Evolutionary conservation across 352 stramenopile species (phyloP).

Genomic region (Globisporangium abappressorium): DNA sequence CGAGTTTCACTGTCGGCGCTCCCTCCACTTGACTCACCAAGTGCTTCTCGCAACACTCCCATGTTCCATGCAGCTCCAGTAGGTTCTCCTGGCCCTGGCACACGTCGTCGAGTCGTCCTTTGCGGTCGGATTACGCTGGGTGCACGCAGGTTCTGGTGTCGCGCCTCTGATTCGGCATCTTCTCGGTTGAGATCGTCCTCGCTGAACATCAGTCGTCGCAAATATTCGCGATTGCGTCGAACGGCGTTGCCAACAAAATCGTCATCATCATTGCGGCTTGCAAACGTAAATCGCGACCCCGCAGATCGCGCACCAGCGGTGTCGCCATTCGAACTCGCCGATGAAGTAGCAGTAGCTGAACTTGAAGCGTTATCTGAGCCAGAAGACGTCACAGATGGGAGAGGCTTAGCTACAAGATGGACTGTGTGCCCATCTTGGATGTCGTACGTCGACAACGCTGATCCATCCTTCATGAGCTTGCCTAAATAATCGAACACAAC

Average conservation of each 20-base stretch:
- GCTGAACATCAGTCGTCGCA: slow-evolving; percentile 14
- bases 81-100: slow-evolving; percentile 20
- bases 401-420: slow-evolving; percentile 83
- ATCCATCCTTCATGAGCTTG: slow-evolving; percentile 84
- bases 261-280: slow-evolving; percentile 10
- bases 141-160: slow-evolving; percentile 18
- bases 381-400: neutral
- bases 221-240: slow-evolving; percentile 14
- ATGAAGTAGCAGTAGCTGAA: neutral
- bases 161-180: neutral
- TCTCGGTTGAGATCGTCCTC: slow-evolving; percentile 6
- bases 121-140: slow-evolving; percentile 14
- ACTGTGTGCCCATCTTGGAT: slow-evolving; percentile 92
- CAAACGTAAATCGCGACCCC: slow-evolving; percentile 3
- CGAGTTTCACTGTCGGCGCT: neutral
- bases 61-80: slow-evolving; percentile 60
- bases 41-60: slow-evolving; percentile 48
- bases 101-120: slow-evolving; percentile 13
- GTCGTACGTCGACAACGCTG: slow-evolving; percentile 68
- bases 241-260: neutral
- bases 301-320: neutral
- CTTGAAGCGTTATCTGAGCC: neutral
- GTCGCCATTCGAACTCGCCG: neutral
- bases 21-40: slow-evolving; percentile 9
- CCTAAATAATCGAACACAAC: slow-evolving; percentile 20